These are phyloP conservation scores for Dendrobium catenatum DNA, from an alignment of 106 monocot genomes.

Conservation along the genomic window DNA sequence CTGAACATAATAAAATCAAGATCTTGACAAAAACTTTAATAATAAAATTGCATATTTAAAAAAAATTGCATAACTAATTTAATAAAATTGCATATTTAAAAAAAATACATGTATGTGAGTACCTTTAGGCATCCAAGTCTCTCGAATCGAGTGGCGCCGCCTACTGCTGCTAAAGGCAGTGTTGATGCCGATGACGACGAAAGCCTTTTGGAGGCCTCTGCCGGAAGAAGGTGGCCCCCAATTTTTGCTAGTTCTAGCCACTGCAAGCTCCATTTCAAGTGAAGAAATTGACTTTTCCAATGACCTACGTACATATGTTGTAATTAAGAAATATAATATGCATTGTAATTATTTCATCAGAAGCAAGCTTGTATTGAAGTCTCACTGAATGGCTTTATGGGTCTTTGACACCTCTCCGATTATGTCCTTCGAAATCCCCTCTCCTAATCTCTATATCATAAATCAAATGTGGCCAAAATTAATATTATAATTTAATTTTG, in stretches of 20 bases:
- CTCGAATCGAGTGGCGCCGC: constrained; percentile 63
- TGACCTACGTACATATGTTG: constrained; percentile 27
- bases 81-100: too few species aligned
- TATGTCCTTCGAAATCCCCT: constrained; percentile 37
- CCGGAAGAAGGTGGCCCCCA: neutral
- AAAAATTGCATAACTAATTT: too few species aligned
- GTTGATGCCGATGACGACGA: constrained; percentile 85
- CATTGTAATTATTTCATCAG: too few species aligned
- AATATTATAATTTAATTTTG: neutral
- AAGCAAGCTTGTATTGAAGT: neutral
- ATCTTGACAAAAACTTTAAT: too few species aligned
- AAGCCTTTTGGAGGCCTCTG: constrained; percentile 36
- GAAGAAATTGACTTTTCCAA: constrained; percentile 64
- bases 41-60: too few species aligned
- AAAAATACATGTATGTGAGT: neutral
- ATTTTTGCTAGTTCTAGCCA: constrained; percentile 26
- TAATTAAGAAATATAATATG: neutral
- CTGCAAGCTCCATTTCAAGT: constrained; percentile 77
- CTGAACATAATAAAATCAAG: too few species aligned
- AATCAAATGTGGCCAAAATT: neutral
- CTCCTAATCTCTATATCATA: constrained; percentile 37
- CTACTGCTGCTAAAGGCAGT: constrained; percentile 86
- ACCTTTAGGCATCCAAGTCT: constrained; percentile 91
- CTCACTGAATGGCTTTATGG: constrained; percentile 76
- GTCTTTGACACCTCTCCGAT: constrained; percentile 71